These are phyloP conservation scores for Oryza rufipogon DNA, from an alignment of 176 grass and related monocot genomes.

Conservation along the genomic window DNA sequence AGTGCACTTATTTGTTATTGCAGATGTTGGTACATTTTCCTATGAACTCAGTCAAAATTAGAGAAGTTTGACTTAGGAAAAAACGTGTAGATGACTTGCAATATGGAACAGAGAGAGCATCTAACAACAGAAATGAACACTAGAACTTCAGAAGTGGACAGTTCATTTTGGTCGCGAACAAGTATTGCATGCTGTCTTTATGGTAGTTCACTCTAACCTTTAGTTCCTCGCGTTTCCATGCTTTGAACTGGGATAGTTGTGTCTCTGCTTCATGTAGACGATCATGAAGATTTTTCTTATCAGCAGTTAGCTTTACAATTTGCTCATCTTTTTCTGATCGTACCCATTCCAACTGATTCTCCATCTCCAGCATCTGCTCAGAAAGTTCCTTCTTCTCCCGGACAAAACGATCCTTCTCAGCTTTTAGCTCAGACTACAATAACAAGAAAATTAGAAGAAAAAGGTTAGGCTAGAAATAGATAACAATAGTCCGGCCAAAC, in stretches of 20 bases:
- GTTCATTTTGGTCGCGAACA: constrained; percentile 16
- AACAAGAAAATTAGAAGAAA: constrained; percentile 45
- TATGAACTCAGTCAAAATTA: too few relatives aligned
- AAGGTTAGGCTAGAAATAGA: constrained; percentile 30
- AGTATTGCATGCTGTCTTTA: constrained; percentile 13
- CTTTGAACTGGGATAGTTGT: constrained; percentile 77
- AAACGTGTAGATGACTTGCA: too few relatives aligned
- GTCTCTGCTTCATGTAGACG: constrained; percentile 81
- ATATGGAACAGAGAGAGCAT: background rate
- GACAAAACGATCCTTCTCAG: constrained; percentile 65
- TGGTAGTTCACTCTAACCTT: constrained; percentile 57
- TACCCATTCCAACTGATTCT: constrained; percentile 95
- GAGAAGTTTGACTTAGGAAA: too few relatives aligned
- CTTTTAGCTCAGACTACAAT: constrained; percentile 81
- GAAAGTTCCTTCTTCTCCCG: constrained; percentile 69
- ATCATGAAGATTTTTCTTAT: constrained; percentile 75
- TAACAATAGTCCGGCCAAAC: constrained; percentile 20
- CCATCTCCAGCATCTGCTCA: constrained; percentile 69
- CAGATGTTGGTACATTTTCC: too few relatives aligned
- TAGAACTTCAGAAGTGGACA: background rate
- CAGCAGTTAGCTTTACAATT: constrained; percentile 71
- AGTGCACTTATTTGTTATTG: too few relatives aligned
- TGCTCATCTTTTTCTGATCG: constrained; percentile 92
- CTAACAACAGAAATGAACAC: constrained; percentile 26
- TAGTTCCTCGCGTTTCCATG: constrained; percentile 75